Base-by-base conservation (phyloP, 805 yeast species). In the Tanozyma kutaoensis region DNA sequence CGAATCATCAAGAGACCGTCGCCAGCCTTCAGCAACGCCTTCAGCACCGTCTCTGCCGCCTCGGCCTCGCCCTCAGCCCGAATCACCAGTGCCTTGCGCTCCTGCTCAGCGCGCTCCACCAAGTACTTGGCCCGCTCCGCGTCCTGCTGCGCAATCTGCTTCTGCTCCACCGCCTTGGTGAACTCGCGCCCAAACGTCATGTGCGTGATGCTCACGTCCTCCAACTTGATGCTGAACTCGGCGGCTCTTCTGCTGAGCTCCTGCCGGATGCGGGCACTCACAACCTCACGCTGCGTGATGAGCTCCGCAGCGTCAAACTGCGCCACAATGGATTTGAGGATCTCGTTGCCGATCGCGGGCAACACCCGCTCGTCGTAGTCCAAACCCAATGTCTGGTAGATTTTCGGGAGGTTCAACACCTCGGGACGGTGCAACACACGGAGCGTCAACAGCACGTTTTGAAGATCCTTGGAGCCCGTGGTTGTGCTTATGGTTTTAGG, bases 11-110 rank as follows among this genome's bases (percentile, higher is more conserved):
- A 65, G 41, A 91, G 66, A 39, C 97, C 97, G 48, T 91, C 97
- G 52, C 98, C 98, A 14, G 93, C 85, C 61, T 85, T 86, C 29
- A 76, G 72, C 39, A 91, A 69, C 4, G 97, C 96, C 55, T 76
- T 81, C 20, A 95, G 84, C 36, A 91, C 91, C 34, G 75, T 75
- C 34, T 91, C 97, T 3, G 98, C 98, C 32, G 95, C 84, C 55
- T 91, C 97, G 27, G 98, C 98, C 60, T 91, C 98, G 58, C 97
- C 98, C 58, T 91, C 98, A 16, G 98, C 98, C 45, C 97, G 74
- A 40, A 91, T 86, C 43, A 91, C 84, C 25, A 81, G 63, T 2
- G 97, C 98, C 53, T 79, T 86, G 50, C 94, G 73, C 55, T 88
- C 97, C 60, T 91, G 98, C 55, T 91, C 96, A 7, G 97, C 97